These are phyloP conservation scores for Penicillium paxilli DNA, from an alignment of 495 filamentous ascomycete species.

Conservation along the genomic window DNA sequence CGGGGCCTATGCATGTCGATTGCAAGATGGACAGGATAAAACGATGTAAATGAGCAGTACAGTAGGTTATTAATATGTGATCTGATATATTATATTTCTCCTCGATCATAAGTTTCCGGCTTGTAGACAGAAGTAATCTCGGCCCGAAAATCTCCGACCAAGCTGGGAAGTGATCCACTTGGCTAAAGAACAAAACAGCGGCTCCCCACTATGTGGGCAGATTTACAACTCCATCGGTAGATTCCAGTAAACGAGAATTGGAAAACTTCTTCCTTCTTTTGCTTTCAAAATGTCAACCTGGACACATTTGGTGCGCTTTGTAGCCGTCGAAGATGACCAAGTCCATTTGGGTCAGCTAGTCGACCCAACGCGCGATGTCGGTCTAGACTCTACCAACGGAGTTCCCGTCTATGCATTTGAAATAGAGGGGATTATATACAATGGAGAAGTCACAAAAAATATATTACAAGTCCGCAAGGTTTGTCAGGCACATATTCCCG, in stretches of 20 bases:
- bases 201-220: background rate
- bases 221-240: background rate
- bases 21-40: background rate
- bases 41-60: background rate
- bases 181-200: background rate
- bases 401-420: constrained; percentile 17
- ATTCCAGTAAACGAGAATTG: background rate
- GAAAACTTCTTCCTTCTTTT: background rate
- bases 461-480: constrained; percentile 13
- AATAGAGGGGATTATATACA: constrained; percentile 30
- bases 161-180: background rate
- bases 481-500: background rate
- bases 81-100: background rate
- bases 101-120: background rate
- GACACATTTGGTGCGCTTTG: constrained; percentile 41
- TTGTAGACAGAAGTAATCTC: background rate
- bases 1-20: background rate
- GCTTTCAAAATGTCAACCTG: constrained; percentile 15
- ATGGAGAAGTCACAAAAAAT: constrained; percentile 23
- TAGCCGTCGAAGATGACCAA: constrained; percentile 36
- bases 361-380: constrained; percentile 28
- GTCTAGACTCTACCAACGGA: constrained; percentile 18
- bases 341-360: constrained; percentile 34
- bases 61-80: background rate
- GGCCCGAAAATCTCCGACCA: background rate